Evolutionary conservation across 1,284 basidiomycete species (phyloP), one percentile per base, ranked within the genome.

Genomic region (Vanrija pseudolonga): DNA sequence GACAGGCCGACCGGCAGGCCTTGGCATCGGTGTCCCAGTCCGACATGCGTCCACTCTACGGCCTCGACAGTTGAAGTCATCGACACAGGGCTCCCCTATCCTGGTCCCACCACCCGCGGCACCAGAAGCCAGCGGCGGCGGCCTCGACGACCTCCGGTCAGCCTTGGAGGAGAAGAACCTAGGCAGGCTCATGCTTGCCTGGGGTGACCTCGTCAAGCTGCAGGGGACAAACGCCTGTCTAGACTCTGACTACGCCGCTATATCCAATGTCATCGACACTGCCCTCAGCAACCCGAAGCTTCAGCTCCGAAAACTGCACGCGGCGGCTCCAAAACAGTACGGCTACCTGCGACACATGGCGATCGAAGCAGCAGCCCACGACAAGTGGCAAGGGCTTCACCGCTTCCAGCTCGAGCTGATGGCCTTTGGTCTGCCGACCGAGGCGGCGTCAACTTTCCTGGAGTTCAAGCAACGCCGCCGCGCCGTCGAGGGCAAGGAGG

Each of bases 281-380:
- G 20, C 45, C 5, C 38, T 61, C 6, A 43, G 24, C 11, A 17
- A n/a, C 26, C 2, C 37, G 41, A 14, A 20, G 18, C 47, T 51
- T 6, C 41, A 55, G 20, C 20, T 62, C 9, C 32, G 32, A 6
- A 37, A 45, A 19, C 45, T 63, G 41, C 45, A 46, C 12, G 11
- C 47, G 11, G 18, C 45, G 12, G n/a, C 55, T 4, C 57, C 65
- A 0, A 40, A 39, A 8, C 32, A 22, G n/a, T 65, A 55, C 36
- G 63, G 59, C 1, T 18, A 56, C 2, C 32, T 70, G 8, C 36
- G 47, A 3, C 46, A 59, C 28, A 60, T 67, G 59, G 57, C 51
- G 3, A 54, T 67, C 14, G 66, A 69, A 42, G 47, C 62, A 0
- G 65, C 62, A 0, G 60, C 57, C 9, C 50, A 63, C n/a, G 57